Percentiles rank a stretch among this genome's conserved stretches.
Conservation (phyloP, 257 asterid species). For the Perilla frutescens region DNA sequence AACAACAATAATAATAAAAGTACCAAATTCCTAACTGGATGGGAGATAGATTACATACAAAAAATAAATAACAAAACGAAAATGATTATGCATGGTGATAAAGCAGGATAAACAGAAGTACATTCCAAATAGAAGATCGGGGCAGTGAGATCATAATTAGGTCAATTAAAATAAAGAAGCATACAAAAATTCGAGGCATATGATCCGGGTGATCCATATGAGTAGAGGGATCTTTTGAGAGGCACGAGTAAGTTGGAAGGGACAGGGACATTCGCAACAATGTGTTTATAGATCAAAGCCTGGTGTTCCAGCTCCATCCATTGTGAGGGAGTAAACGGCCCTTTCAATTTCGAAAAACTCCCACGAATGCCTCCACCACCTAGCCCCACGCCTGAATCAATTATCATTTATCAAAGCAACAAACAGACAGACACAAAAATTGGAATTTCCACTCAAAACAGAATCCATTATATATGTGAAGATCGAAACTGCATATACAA, state of each 20-base stretch:
- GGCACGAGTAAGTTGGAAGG: constrained; percentile 81
- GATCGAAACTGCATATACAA: neutral
- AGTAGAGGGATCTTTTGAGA: constrained; percentile 69
- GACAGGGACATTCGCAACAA: constrained; percentile 79
- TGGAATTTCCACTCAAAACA: constrained; percentile 2
- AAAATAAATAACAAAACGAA: neutral
- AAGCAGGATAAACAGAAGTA: constrained; percentile 13
- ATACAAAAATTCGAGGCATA: constrained; percentile 71
- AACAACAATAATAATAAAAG: no score
- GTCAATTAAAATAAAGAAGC: constrained; percentile 27
- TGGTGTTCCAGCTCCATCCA: constrained; percentile 97
- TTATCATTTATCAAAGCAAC: constrained; percentile 10
- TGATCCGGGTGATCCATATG: constrained; percentile 61
- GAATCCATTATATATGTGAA: neutral
- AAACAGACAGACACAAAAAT: constrained; percentile 28
- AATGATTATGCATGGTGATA: neutral
- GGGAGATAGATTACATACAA: neutral
- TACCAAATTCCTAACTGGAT: no score
- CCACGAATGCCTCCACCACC: constrained; percentile 53
- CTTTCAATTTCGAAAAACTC: constrained; percentile 57
- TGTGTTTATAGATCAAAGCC: constrained; percentile 85
- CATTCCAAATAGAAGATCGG: neutral
- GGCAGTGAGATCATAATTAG: neutral
- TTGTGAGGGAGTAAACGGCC: constrained; percentile 90
- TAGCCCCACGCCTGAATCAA: constrained; percentile 45